Base-by-base conservation (phyloP, 345 rosid species). In the Dimocarpus longan region DNA sequence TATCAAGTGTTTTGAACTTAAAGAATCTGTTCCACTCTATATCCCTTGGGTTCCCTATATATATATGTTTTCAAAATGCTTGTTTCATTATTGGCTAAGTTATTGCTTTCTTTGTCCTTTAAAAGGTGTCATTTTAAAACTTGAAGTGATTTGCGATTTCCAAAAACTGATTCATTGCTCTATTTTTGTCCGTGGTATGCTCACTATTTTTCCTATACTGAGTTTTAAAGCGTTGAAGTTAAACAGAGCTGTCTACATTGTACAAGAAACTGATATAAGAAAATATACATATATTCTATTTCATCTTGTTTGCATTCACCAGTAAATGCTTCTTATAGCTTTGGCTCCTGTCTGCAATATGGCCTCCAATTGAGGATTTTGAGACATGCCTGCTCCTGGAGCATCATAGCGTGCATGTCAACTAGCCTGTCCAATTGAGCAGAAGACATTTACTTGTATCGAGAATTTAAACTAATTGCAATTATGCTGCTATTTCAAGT, bases 341-440 rank as follows among this genome's bases (percentile, higher is more conserved):
- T 69, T 69, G n/a, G 37, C 56, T 68, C 68, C 32, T 77, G 68
- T 84, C 74, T 68, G 77, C 78, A 74, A 52, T 46, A 71, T 74
- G 62, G 81, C 44, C 74, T 77, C 46, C 76, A 8, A 70, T 76
- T 48, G 82, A 79, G 81, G 81, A 80, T 75, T 81, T 73, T 77
- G 70, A 82, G 28, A 68, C 66, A 76, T 82, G 80, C 77, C 40
- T 86, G 78, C 79, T 79, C 73, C 77, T 69, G 82, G 80, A 77
- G 86, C 84, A 80, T 76, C 75, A 76, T 67, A 76, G 75, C 81
- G 81, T 85, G 73, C 43, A 40, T 73, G 70, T 78, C 76, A 50
- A 80, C 76, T 56, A 80, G 80, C 77, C 79, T 75, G 77, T 79
- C 80, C 84, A 46, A 89, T 77, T 74, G 82, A 70, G 86, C 77